A percentile compares a stretch with the other conserved stretches of the same genome.
These are phyloP conservation scores for Leccinum boreale DNA, from an alignment of 768 basidiomycete genomes.

Conservation along the genomic window DNA sequence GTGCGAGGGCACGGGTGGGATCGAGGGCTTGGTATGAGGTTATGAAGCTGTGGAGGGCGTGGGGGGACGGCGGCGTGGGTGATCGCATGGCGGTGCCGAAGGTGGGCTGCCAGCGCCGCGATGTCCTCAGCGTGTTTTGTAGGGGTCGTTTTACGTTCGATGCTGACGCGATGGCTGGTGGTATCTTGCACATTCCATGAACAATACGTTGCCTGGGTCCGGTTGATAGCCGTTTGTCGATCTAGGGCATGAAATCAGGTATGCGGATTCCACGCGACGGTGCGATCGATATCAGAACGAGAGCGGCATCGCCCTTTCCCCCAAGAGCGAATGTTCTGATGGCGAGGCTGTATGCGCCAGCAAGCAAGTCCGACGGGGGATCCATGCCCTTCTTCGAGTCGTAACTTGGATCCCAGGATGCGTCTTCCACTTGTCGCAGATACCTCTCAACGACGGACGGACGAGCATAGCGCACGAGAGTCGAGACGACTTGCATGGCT, in stretches of 20 bases:
- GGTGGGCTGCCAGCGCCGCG: constrained; percentile 11
- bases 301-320: too few species aligned
- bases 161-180: background rate
- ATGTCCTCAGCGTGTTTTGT: constrained; percentile 4
- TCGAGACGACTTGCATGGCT: constrained; percentile 30
- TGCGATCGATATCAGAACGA: too few species aligned
- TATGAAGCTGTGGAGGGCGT: constrained; percentile 2
- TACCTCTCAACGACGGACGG: constrained; percentile 27
- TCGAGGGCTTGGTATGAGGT: too few species aligned
- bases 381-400: too few species aligned
- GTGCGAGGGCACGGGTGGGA: too few species aligned
- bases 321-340: too few species aligned
- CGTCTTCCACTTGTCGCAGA: too few species aligned
- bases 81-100: constrained; percentile 27
- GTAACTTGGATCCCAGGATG: too few species aligned
- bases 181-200: constrained; percentile 5
- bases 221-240: constrained; percentile 1
- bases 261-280: too few species aligned
- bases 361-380: too few species aligned
- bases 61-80: constrained; percentile 18
- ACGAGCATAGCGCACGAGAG: constrained; percentile 43
- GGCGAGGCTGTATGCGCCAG: too few species aligned
- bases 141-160: background rate
- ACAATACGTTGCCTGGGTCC: constrained; percentile 13
- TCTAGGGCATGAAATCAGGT: constrained; percentile 1